Percentiles rank a stretch among this genome's conserved stretches.
Conservation (phyloP, 345 rosid species). For the Ceriops tagal region DNA sequence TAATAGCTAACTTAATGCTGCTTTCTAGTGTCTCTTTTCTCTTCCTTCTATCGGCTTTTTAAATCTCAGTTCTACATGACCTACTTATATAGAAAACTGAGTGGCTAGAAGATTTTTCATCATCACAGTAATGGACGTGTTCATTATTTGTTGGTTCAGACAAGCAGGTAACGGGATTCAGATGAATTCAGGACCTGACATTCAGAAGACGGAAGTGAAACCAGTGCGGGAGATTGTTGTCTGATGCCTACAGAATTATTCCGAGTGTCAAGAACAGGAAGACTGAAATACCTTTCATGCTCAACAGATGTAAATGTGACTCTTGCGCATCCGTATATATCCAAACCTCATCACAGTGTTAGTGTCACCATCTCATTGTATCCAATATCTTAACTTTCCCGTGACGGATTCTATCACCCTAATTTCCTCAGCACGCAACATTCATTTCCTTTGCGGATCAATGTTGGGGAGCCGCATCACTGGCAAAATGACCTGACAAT, state of each 20-base stretch:
- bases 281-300: conserved; percentile 1
- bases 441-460: too few relatives aligned
- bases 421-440: too few relatives aligned
- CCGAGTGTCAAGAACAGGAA: background rate
- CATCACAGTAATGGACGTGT: too few relatives aligned
- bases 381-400: background rate
- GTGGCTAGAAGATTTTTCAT: background rate
- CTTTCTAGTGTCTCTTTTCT: too few relatives aligned
- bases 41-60: background rate
- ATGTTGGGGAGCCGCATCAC: too few relatives aligned
- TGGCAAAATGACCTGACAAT: too few relatives aligned
- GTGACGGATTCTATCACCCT: background rate
- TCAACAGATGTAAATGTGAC: background rate
- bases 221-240: background rate
- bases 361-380: background rate
- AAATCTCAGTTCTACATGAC: too few relatives aligned
- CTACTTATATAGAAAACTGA: too few relatives aligned
- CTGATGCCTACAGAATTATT: background rate
- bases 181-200: background rate
- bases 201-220: conserved; percentile 6
- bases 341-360: background rate
- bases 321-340: background rate
- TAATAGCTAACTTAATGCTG: too few relatives aligned
- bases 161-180: conserved; percentile 17
- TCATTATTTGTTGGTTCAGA: conserved; percentile 8